Conservation (phyloP, 495 filamentous ascomycete genomes). For the Penicillium diatomitis region DNA sequence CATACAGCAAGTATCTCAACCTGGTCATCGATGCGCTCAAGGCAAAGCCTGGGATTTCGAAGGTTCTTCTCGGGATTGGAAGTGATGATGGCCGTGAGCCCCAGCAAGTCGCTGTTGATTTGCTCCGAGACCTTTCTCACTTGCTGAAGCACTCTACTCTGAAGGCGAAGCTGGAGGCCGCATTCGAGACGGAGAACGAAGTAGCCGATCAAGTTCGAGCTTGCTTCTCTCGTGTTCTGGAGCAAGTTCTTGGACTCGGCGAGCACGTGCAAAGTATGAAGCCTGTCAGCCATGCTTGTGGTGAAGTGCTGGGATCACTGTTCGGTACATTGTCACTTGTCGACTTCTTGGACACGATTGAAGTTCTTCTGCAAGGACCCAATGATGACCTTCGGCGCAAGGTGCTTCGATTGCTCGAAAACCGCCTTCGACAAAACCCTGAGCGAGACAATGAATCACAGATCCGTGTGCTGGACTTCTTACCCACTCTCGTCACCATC, state of each 20-base stretch:
- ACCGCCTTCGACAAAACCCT: slow-evolving; percentile 59
- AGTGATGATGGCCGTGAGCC: slow-evolving; percentile 54
- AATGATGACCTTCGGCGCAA: slow-evolving; percentile 66
- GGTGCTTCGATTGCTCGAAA: slow-evolving; percentile 68
- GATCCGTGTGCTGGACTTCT: slow-evolving; percentile 61
- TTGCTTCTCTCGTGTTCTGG: slow-evolving; percentile 62
- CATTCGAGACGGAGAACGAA: slow-evolving; percentile 28
- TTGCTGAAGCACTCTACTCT: slow-evolving; percentile 37
- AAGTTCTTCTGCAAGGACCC: slow-evolving; percentile 62
- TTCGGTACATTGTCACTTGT: slow-evolving; percentile 70
- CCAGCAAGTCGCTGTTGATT: slow-evolving; percentile 48
- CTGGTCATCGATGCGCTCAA: slow-evolving; percentile 64
- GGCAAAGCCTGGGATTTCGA: slow-evolving; percentile 59
- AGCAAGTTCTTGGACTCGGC: slow-evolving; percentile 53
- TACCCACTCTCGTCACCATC: slow-evolving; percentile 65
- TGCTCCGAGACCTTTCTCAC: slow-evolving; percentile 45
- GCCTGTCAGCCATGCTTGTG: slow-evolving; percentile 52
- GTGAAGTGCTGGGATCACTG: slow-evolving; percentile 60
- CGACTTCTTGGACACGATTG: slow-evolving; percentile 78
- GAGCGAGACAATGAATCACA: slow-evolving; percentile 57
- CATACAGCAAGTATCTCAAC: slow-evolving; percentile 61
- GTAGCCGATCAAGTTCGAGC: slow-evolving; percentile 52
- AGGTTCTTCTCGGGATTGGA: slow-evolving; percentile 53
- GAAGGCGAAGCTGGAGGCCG: slow-evolving; percentile 31
- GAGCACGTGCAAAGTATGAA: slow-evolving; percentile 52